Base-by-base conservation (phyloP, 2,329 filamentous ascomycete species). In the Cercospora sojina region DNA sequence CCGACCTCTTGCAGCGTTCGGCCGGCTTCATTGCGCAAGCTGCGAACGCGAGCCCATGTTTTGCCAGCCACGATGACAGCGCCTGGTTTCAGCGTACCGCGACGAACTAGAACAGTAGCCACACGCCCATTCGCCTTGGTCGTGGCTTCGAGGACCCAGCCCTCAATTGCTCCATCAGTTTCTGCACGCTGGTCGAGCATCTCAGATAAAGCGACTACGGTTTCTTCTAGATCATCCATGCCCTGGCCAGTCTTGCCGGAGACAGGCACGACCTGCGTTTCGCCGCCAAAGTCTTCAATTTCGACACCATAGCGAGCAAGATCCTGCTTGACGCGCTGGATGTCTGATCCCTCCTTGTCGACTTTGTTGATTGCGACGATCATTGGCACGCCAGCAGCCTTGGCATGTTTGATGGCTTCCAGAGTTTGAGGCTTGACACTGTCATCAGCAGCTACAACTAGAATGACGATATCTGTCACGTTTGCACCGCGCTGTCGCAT, bases 351-450 rank as follows among this genome's bases (percentile, higher is more conserved):
- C 67, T 90, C 88, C 80, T 95, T 97, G 81, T 99, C 95, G 60
- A 97, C 87, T 80, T 99, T 99, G 83, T 95, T 99, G 80, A 98
- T 94, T 16, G 96, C 96, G 59, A 99, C 95, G 66, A 99, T 97
- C 59, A 99, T 94, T 5, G 95, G 94, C 0, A 98, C 95, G 68
- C 91, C 90, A 59, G 95, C 92, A 31, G 87, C 85, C 64, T 90
- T 90, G 7, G 95, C 94, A 77, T 99, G 95, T 79, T 96, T 97
- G 76, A 99, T 88, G 5, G 95, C 95, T 81, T 99, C 95, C 2
- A 98, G 83, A 0, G 96, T 99, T 76, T 99, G 95, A 3, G 95
- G 95, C 83, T 95, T 99, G 73, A 99, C 94, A 76, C 93, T 95
- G 77, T 99, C 96, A 77, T 99, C 95, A 8, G 94, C 94, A 6